A percentile compares a stretch with the other conserved stretches of the same genome.
Evolutionary conservation across 2,329 filamentous ascomycete species (phyloP).

Genomic region (Dactylellina haptotyla): DNA sequence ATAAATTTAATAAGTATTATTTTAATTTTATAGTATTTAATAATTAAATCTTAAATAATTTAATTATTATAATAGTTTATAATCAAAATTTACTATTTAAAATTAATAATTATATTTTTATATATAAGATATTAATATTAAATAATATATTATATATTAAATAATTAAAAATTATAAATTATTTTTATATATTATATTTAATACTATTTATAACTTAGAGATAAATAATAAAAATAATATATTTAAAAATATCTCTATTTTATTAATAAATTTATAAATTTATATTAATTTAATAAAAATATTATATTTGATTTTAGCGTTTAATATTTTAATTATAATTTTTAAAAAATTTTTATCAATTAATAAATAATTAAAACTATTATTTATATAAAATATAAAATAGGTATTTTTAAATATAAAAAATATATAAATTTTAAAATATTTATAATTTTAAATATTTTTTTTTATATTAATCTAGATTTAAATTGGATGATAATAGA

Average conservation of each 20-base stretch:
- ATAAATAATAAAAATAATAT: background rate
- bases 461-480: background rate
- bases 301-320: background rate
- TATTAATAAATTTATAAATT: background rate
- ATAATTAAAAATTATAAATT: background rate
- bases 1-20: background rate
- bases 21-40: background rate
- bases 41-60: background rate
- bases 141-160: background rate
- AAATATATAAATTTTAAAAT: background rate
- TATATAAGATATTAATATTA: background rate
- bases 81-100: background rate
- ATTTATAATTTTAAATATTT: background rate
- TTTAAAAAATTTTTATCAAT: background rate
- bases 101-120: background rate
- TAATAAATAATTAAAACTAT: background rate
- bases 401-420: background rate
- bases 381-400: background rate
- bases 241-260: background rate
- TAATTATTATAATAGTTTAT: background rate
- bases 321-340: background rate
- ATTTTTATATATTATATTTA: background rate
- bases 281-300: background rate
- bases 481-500: background rate
- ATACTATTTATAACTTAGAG: background rate